These are phyloP conservation scores for Colletotrichum kahawae DNA, from an alignment of 2,329 filamentous ascomycete species.

Conservation along the genomic window DNA sequence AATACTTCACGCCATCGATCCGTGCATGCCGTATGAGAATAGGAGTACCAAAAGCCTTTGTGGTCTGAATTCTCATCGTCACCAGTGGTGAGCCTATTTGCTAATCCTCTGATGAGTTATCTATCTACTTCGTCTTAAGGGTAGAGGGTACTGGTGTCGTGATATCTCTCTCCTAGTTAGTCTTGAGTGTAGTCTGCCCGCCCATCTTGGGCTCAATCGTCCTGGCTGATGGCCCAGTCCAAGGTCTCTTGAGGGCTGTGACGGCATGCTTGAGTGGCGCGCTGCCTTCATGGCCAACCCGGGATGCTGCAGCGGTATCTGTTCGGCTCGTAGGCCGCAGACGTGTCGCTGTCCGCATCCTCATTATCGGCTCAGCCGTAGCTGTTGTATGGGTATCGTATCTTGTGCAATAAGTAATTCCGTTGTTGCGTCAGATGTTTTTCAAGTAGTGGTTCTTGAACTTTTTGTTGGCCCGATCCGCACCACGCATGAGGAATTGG, in stretches of 20 bases:
- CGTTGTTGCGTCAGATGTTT: conserved; percentile 64
- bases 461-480: conserved; percentile 88
- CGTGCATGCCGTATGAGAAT: background rate
- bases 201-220: background rate
- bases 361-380: background rate
- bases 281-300: rapidly evolving
- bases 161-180: background rate
- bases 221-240: background rate
- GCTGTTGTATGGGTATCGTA: background rate
- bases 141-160: background rate
- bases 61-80: background rate
- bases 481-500: conserved; percentile 82
- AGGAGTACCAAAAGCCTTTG: background rate
- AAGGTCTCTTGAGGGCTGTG: background rate
- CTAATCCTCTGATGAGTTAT: background rate
- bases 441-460: conserved; percentile 85
- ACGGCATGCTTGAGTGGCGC: background rate
- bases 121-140: background rate
- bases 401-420: rapidly evolving
- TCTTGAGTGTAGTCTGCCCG: background rate
- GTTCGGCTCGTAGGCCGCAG: background rate
- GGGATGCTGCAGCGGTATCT: background rate
- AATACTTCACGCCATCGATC: background rate
- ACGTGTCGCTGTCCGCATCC: background rate
- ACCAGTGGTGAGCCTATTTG: background rate